Evolutionary conservation across 2,329 filamentous ascomycete genomes (phyloP), one percentile per base, ranked within the genome.

Genomic region (Byssochlamys sp.): DNA sequence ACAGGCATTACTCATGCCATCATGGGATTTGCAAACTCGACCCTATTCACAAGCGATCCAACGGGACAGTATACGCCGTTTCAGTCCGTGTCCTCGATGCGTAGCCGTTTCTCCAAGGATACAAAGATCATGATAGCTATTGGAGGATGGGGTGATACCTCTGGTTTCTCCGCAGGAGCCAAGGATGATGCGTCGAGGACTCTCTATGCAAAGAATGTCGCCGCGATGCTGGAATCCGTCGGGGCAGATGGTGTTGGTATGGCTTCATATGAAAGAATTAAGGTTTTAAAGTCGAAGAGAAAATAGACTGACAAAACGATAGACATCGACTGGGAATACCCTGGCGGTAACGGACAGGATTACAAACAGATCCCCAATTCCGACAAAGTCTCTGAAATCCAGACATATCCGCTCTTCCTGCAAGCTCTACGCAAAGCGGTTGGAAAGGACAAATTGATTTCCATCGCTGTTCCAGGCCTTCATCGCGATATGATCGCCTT

Each of bases 121-220:
- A 84, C 85, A 24, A 85, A 87, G 62, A 71, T 90, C 25, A 80
- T 87, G 74, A 78, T 90, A 39, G 86, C 88, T 24, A 83, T 91
- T 61, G 88, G 88, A 10, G 88, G 87, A 55, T 91, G 88, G 87
- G 87, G 86, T 0, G 85, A 89, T 59, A 84, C 81, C 0, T 68
- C 71, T 5, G 87, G 86, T 0, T 90, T 89, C 65, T 78, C 80
- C 0, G 69, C 49, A 1, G 86, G 80, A 0, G 82, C 84, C 1
- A 77, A 75, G 54, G 77, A 78, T 2, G 75, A 80, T 0, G 63
- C 70, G 7, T 80, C 78, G 1, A 80, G 85, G 14, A 74, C 77
- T 59, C 73, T 72, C 6, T 91, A 87, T 72, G 84, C 86, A 1
- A 75, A 75, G 51, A 88, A 88, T 62, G 78, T 90, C 1, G 81